Base-by-base conservation (phyloP, 345 rosid species). In the Euphorbia tirucalli region DNA sequence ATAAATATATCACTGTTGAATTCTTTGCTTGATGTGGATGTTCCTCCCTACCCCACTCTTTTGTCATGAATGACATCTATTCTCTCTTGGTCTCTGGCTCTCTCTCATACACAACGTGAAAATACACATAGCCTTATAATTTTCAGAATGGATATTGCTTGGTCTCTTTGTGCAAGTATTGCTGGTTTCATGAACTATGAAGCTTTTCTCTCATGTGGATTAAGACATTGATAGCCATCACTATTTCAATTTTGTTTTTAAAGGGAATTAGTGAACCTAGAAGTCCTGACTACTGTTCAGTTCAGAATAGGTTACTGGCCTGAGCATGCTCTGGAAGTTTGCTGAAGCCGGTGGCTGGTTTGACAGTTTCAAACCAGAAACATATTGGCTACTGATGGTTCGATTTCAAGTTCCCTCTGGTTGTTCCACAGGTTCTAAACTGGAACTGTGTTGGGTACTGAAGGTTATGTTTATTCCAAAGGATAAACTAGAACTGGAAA, bases 161-260 rank as follows among this genome's bases (percentile, higher is more conserved):
- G 48, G 27, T 39, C 52, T 58, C 28, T 69, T 57, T 69, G 10
- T 68, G 21, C 21, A 18, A 55, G n/a, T 52, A 22, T 32, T 68
- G 61, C n/a, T 65, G 15, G 44, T 31, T 65, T 44, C 24, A 15
- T 44, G 39, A 46, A 46, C 37, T 14, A n/a, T 49, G 32, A 44
- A 25, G 52, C 43, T 67, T 66, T 48, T 67, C 1, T 61, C 6
- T 28, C 59, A 50, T 19, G 0, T 19, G 71, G 25, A 21, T 19
- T 14, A 50, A 67, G 50, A 49, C 11, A 21, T 8, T n/a, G 11
- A 22, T 27, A 24, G 5, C 50, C 16, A 64, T 64, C 30, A 4
- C 16, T 24, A 35, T 52, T 68, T 52, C 18, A 31, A 32, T 32
- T 68, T 21, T 54, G 19, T 58, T 28, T 31, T 68, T 32, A 31